Conservation (phyloP, 208 protist genomes). For the Wallacemonas sp. region DNA sequence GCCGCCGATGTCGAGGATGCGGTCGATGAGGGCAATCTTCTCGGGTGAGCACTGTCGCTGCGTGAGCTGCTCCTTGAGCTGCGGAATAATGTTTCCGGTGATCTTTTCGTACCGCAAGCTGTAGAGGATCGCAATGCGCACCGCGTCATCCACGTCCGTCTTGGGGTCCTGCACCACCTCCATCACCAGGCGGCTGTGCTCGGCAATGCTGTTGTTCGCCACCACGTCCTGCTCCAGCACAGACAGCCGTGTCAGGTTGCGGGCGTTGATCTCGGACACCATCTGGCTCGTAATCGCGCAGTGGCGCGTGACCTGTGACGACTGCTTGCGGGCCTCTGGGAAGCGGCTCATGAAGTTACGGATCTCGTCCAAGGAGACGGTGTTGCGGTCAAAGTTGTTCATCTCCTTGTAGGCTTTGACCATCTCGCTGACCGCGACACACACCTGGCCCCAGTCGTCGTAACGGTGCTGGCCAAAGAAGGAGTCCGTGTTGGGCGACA, state of each 20-base stretch:
- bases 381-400: slow-evolving; percentile 82
- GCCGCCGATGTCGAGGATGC: slow-evolving; percentile 66
- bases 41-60: slow-evolving; percentile 58
- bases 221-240: slow-evolving; percentile 89
- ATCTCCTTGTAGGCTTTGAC: slow-evolving; percentile 95
- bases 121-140: slow-evolving; percentile 83
- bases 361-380: slow-evolving; percentile 84
- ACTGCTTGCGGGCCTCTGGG: slow-evolving; percentile 80
- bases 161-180: slow-evolving; percentile 83
- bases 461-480: slow-evolving; percentile 96
- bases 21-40: slow-evolving; percentile 73
- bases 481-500: slow-evolving; percentile 89
- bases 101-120: slow-evolving; percentile 77
- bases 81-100: slow-evolving; percentile 60
- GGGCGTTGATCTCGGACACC: slow-evolving; percentile 77
- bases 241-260: slow-evolving; percentile 79
- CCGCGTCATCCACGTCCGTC: slow-evolving; percentile 80
- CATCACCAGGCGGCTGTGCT: slow-evolving; percentile 77
- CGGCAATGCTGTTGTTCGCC: slow-evolving; percentile 62
- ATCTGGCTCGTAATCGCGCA: slow-evolving; percentile 79
- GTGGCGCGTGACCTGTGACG: slow-evolving; percentile 78
- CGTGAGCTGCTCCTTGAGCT: slow-evolving; percentile 64
- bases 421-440: slow-evolving; percentile 92
- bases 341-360: slow-evolving; percentile 88
- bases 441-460: slow-evolving; percentile 97